Percentiles rank a stretch among this genome's conserved stretches.
Evolutionary conservation across 441 rosid species (phyloP).

Genomic region (Gossypium schwendimanii): DNA sequence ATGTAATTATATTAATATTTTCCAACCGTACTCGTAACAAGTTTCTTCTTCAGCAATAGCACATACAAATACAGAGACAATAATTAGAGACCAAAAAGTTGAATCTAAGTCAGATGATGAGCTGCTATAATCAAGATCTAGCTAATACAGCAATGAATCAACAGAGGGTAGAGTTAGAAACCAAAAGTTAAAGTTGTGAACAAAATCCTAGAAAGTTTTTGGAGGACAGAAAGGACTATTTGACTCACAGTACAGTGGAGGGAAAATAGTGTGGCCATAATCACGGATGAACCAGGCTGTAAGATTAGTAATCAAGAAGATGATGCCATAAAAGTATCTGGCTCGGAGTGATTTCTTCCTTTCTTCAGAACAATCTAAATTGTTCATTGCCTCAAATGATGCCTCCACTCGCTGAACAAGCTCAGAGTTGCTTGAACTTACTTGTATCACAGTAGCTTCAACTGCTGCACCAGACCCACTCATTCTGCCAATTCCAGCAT

Average conservation of each 20-base stretch:
- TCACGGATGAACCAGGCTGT: conserved; percentile 84
- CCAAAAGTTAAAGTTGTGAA: neutral
- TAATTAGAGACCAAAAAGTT: neutral
- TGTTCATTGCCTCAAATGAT: conserved; percentile 22
- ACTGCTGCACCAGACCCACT: conserved; percentile 15
- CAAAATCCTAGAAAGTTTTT: neutral
- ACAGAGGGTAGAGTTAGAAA: neutral
- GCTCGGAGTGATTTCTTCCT: conserved; percentile 46
- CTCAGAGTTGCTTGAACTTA: conserved; percentile 28
- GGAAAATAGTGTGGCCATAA: conserved; percentile 53
- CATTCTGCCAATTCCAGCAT: conserved; percentile 26
- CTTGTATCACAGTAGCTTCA: conserved; percentile 15
- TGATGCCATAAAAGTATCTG: conserved; percentile 60
- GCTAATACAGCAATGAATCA: neutral
- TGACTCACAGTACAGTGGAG: conserved; percentile 48
- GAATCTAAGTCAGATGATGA: neutral
- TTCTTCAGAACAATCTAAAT: conserved; percentile 27
- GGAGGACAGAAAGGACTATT: neutral
- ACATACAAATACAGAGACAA: neutral
- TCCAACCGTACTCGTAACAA: neutral
- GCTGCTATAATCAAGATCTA: neutral
- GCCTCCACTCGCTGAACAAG: conserved; percentile 18
- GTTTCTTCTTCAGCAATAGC: neutral
- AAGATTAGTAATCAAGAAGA: conserved; percentile 61
- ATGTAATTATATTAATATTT: neutral